phyloP scores from a whole-genome alignment of 441 rosid genomes.

The Pelargonium cotyledonis region DNA sequence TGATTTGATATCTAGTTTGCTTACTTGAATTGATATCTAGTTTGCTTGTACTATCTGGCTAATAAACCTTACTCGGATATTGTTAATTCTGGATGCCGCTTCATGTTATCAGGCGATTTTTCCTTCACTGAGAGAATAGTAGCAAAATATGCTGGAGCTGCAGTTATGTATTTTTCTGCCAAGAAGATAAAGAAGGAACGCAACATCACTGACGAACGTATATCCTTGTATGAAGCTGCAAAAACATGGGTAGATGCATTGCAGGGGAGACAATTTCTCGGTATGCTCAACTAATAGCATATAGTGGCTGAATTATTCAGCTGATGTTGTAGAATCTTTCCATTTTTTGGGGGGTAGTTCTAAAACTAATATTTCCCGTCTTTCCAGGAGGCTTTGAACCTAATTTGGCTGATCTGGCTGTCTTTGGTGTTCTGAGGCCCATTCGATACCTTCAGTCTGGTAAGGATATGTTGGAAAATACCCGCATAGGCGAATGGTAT shows the following conservation, averaged over 20 bases:
- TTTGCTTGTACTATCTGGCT: not conserved
- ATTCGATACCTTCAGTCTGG: constrained; percentile 71
- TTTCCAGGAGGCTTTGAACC: constrained; percentile 73
- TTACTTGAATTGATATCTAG: not conserved
- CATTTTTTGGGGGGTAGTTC: not conserved
- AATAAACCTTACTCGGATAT: not conserved
- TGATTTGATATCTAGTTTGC: not conserved
- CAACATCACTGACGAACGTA: constrained; percentile 83
- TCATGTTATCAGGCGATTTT: constrained; percentile 59
- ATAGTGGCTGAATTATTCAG: constrained; percentile 9
- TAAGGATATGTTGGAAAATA: constrained; percentile 83
- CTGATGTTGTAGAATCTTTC: too few relatives aligned
- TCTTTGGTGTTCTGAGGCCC: constrained; percentile 86
- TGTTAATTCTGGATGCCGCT: not conserved
- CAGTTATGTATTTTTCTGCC: constrained; percentile 86
- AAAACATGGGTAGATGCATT: constrained; percentile 88
- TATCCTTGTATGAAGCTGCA: constrained; percentile 73
- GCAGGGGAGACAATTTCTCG: constrained; percentile 62
- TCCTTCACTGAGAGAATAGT: constrained; percentile 73
- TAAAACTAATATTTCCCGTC: not conserved
- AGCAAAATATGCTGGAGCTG: constrained; percentile 84
- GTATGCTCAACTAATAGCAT: constrained; percentile 28
- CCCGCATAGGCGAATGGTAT: constrained; percentile 84
- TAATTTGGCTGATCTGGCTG: constrained; percentile 85
- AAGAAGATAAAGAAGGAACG: constrained; percentile 86